Evolutionary conservation across 495 filamentous ascomycete genomes (phyloP), one percentile per base, ranked within the genome.

Genomic region (Xylaria intraflava): DNA sequence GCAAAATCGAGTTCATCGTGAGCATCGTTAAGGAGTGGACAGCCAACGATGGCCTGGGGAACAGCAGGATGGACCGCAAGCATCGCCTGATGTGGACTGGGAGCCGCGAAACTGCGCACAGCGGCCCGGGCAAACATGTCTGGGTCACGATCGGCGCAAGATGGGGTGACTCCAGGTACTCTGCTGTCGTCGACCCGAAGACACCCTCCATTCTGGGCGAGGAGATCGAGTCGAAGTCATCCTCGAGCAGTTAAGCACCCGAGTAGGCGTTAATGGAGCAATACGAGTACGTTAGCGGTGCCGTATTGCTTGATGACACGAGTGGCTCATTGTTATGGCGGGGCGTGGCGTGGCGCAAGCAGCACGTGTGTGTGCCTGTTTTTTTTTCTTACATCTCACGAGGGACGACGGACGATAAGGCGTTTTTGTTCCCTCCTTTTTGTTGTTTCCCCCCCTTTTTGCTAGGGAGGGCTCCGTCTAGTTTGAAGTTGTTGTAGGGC

Each of bases 141-240:
- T 93, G 89, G 89, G 87, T 88, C 3, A 89, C 83, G 0, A 86
- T 93, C 33, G 89, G 89, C 3, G 85, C 87, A 8, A 79, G 81
- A 43, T 81, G 81, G 57, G 89, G 88, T 2, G 89, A 95, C 70
- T 77, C 71, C 47, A 64, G 77, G 26, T 60, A 72, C 51, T 72
- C 71, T 12, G 70, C 74, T n/a, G 65, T 71, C 46, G 75, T 81
- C 36, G 77, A 81, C 55, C 78, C 78, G 22, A 65, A 70, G 52
- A 69, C 64, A 19, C 77, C 78, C 14, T 59, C 60, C 0, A 72
- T 75, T 43, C 53, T 79, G 6, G 69, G 72, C 14, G 65, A 64
- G 27, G 78, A 81, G 61, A 67, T 81, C 24, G 73, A 80, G 49
- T 46, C 56, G 16, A 64, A 62, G 43, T 46, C 43, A 35, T 46